Base-by-base conservation (phyloP, 441 rosid species). In the California macrophylla region DNA sequence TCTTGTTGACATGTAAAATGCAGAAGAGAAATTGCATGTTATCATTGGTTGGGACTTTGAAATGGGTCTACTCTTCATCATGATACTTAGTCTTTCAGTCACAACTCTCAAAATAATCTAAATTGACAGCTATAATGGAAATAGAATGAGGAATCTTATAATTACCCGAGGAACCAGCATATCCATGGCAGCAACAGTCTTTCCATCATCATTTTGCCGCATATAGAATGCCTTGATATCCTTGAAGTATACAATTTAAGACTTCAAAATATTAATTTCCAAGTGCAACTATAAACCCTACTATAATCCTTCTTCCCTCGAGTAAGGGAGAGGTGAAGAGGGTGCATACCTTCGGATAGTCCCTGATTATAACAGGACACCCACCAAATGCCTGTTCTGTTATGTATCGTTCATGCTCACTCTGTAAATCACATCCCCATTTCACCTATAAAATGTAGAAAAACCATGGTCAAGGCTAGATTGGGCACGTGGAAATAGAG, bases 151-250 rank as follows among this genome's bases (percentile, higher is more conserved):
- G 21, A 69, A 64, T 32, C 50, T 67, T 30, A 58, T 34, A 50
- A 25, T 79, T 87, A 91, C 98, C 87, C 88, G 89, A 82, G 98
- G 98, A 72, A 93, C 98, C 52, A 91, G 77, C 93, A 93, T 72
- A 82, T 94, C 98, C 97, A 94, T 94, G 28, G 98, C 98, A 24
- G 98, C 98, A 62, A 94, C 98, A 26, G 97, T 94, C 82, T 86
- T 91, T 32, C 96, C 96, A 72, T 94, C 98, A 67, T 90, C 92
- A 73, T 94, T 94, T 83, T 88, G 89, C 66, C 97, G 87, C 98
- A 94, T 91, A 78, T 91, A 94, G 78, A 94, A 94, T 50, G 98
- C 98, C 77, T 94, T 94, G 73, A 94, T 94, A 69, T 89, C 98
- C 93, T 86, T 80, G 29, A 28, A 76, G 68, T 68, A 70, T 40